phyloP scores from a whole-genome alignment of 805 yeast species.

The Myxozyma neglecta region DNA sequence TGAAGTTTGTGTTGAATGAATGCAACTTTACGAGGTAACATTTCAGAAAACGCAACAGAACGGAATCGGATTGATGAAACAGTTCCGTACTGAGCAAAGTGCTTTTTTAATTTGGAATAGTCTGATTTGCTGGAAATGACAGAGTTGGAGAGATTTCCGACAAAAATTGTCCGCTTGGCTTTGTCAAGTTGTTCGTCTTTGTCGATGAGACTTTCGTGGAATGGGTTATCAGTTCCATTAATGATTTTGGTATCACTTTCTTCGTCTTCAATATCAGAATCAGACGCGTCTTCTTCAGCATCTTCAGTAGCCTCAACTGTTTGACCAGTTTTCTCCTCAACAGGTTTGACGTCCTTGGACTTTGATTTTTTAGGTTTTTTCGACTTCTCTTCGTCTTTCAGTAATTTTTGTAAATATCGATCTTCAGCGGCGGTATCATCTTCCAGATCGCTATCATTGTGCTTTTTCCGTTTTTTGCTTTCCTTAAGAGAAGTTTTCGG shows the following conservation, averaged over 20 bases:
- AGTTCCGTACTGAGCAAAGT: conserved; percentile 43
- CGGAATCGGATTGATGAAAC: conserved; percentile 84
- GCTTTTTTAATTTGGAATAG: conserved; percentile 16
- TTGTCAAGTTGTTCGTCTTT: conserved; percentile 44
- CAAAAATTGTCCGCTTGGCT: conserved; percentile 53
- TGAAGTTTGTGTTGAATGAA: conserved; percentile 77
- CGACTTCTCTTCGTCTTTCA: conserved; percentile 16
- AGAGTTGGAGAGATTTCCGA: conserved; percentile 74
- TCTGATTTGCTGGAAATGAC: conserved; percentile 25
- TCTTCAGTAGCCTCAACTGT: conserved; percentile 34
- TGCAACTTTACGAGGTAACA: conserved; percentile 89
- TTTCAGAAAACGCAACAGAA: conserved; percentile 84
- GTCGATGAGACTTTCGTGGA: conserved; percentile 39
- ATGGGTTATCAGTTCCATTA: conserved; percentile 4
- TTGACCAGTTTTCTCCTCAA: conserved; percentile 30
- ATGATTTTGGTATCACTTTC: conserved; percentile 31
- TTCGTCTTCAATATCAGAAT: conserved; percentile 36
- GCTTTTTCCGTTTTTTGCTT: conserved; percentile 25
- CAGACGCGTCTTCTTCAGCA: conserved; percentile 13
- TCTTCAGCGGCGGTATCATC: conserved; percentile 16
- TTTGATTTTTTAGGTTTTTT: conserved; percentile 2
- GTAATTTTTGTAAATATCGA: conserved; percentile 16
- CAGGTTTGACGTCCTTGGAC: conserved; percentile 38
- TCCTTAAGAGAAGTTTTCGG: conserved; percentile 14
- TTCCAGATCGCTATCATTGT: conserved; percentile 16